Base-by-base conservation (phyloP, 2,329 filamentous ascomycete species). In the Emmonsiellopsis sp. region DNA sequence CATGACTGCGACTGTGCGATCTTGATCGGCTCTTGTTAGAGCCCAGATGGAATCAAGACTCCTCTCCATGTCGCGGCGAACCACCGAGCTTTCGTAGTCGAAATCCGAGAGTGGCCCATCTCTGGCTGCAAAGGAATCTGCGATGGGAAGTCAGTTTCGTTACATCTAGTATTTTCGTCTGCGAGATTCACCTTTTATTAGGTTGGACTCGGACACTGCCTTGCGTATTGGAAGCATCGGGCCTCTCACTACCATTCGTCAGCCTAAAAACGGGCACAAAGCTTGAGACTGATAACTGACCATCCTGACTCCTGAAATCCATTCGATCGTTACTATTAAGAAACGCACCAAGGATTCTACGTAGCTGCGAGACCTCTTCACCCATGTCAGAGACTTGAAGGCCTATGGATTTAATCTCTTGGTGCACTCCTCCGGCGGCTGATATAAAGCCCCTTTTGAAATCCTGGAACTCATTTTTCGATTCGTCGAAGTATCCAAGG, bases 391-490 rank as follows among this genome's bases (percentile, higher is more conserved):
- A 26, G 20, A 26, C 20, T 26, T 26, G 20, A 26, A 26, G 20
- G 45, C 45, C 11, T 38, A 48, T 48, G 32, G 32, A 32, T 10
- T 26, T 35, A 15, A 48, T 15, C 32, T 48, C 32, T 6, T 34
- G 45, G 37, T 38, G 20, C 15, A 38, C 32, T 6, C 45, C 15
- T 26, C 45, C 45, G 37, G 32, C 32, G 7, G 45, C 45, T 34
- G 37, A 13, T 20, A 37, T 48, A 16, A 48, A 37, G 7, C 37
- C 32, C 13, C 32, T 32, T 3, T 34, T 31, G 32, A 48, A 48
- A 37, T 48, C 45, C 15, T 35, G 31, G n/a, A 48, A 38, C 45
- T 48, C 45, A 37, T 48, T 48, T 48, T 16, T 38, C 15, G 45
- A 48, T 16, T 38, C 15, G 13, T 48, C 32, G 37, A 48, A 48